These are phyloP conservation scores for Jatropha curcas DNA, from an alignment of 345 rosid genomes.

Conservation along the genomic window DNA sequence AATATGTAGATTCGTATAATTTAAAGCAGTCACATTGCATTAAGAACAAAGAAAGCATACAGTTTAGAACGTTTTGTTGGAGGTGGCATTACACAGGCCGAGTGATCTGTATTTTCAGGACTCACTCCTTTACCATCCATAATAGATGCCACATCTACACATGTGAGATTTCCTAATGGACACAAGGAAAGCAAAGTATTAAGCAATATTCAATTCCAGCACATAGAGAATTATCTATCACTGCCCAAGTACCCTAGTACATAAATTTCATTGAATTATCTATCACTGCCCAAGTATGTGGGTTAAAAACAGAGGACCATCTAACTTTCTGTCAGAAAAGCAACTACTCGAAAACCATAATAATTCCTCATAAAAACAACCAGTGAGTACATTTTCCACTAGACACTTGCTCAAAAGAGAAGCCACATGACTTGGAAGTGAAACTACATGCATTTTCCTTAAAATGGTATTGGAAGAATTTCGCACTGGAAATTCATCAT, in stretches of 20 bases:
- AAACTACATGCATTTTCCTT: background rate
- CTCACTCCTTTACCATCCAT: slow-evolving; percentile 38
- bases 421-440: background rate
- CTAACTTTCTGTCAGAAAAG: background rate
- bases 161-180: slow-evolving; percentile 35
- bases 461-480: background rate
- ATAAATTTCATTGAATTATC: background rate
- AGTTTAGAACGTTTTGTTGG: slow-evolving; percentile 53
- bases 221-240: background rate
- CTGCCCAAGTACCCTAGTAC: background rate
- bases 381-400: background rate
- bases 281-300: too few relatives aligned
- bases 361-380: background rate
- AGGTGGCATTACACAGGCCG: slow-evolving; percentile 39
- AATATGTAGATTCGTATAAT: slow-evolving; percentile 8
- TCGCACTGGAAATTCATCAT: background rate
- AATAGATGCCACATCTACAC: slow-evolving; percentile 23
- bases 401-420: background rate
- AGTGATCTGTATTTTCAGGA: slow-evolving; percentile 33
- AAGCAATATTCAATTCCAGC: slow-evolving; percentile 7
- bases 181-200: slow-evolving; percentile 18
- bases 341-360: background rate
- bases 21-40: slow-evolving; percentile 11
- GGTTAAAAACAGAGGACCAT: background rate
- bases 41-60: slow-evolving; percentile 41